Evolutionary conservation across 1,284 basidiomycete species (phyloP), one percentile per base, ranked within the genome.

Genomic region (Ustilago xerochloae): DNA sequence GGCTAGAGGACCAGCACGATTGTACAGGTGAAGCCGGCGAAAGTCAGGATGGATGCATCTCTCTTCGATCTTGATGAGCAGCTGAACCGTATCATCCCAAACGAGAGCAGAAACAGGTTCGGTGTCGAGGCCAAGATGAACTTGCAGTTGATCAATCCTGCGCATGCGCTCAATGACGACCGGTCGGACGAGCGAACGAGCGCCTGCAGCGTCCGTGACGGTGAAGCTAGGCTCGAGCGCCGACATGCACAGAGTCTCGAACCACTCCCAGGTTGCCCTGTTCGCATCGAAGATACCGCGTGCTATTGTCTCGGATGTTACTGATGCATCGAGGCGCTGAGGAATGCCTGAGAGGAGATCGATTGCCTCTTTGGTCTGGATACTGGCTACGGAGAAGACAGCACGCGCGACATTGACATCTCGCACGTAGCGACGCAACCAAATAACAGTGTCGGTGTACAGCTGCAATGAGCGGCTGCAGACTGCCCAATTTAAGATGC

Each of bases 151-250:
- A n/a, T 36, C 32, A 33, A 50, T 38, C 30, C 32, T n/a, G 18
- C 49, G 49, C 49, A 50, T 50, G 30, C 49, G 49, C 20, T 50
- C 49, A 13, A 50, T 32, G 49, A 50, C 33, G 30, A 50, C 49
- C 3, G 33, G 33, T 13, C 33, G 49, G 26, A 50, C 10, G 30
- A 50, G 30, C 10, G 22, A 32, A 22, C 49, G 30, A 4, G 49
- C 49, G 24, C 49, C 49, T 1, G 12, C 2, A 20, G 33, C 20
- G 18, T 50, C 30, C 3, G 13, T 30, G 12, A 36, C 49, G 13
- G 16, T 50, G 49, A 50, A 50, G 32, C 49, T 50, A 13, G 49
- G 49, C 22, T 50, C 49, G 3, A 36, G 22, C 20, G 30, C 28
- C 10, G 49, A 33, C 15, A n/a, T 36, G 32, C 49, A 30, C 30